Evolutionary conservation across 2,329 filamentous ascomycete species (phyloP).

Genomic region (Diaporthe sp.): DNA sequence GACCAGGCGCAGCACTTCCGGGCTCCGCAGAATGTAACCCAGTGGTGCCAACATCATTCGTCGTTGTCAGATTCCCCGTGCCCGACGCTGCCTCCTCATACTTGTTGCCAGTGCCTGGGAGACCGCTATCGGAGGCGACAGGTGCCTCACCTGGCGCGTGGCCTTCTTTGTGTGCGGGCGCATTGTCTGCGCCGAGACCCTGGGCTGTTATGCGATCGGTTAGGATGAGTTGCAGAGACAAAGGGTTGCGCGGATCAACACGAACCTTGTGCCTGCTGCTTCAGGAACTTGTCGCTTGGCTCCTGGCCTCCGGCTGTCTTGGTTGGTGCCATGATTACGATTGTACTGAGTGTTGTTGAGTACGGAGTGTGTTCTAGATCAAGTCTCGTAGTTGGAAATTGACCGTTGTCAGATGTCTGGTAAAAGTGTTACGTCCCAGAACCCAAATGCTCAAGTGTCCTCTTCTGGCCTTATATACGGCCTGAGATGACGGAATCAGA

Average conservation of each 20-base stretch:
- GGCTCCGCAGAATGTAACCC: slow-evolving; percentile 17
- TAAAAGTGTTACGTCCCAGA: too few species aligned
- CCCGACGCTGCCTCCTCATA: slow-evolving; percentile 13
- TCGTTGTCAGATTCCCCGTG: slow-evolving; percentile 11
- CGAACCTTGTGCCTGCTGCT: slow-evolving; percentile 24
- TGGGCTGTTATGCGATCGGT: slow-evolving; percentile 6
- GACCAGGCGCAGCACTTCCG: slow-evolving; percentile 28
- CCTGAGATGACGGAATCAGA: not conserved
- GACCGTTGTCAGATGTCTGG: not conserved
- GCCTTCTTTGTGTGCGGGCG: slow-evolving; percentile 27
- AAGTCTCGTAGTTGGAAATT: too few species aligned
- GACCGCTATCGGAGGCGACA: slow-evolving; percentile 33
- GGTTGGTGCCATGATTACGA: slow-evolving; percentile 27
- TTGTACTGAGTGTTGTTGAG: too few species aligned
- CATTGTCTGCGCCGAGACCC: slow-evolving; percentile 31
- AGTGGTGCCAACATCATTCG: slow-evolving; percentile 22
- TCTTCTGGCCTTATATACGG: not conserved
- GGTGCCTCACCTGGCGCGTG: slow-evolving; percentile 30
- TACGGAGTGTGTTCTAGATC: not conserved
- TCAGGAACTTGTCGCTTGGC: slow-evolving; percentile 34
- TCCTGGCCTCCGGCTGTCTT: slow-evolving; percentile 33
- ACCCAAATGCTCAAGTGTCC: too few species aligned
- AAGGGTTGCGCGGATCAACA: not conserved
- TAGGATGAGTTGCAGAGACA: too few species aligned
- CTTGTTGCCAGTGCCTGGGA: slow-evolving; percentile 2